Percentiles rank a stretch among this genome's conserved stretches.
Evolutionary conservation across 202 grass and related monocot species (phyloP).

Genomic region (Panicum hallii): DNA sequence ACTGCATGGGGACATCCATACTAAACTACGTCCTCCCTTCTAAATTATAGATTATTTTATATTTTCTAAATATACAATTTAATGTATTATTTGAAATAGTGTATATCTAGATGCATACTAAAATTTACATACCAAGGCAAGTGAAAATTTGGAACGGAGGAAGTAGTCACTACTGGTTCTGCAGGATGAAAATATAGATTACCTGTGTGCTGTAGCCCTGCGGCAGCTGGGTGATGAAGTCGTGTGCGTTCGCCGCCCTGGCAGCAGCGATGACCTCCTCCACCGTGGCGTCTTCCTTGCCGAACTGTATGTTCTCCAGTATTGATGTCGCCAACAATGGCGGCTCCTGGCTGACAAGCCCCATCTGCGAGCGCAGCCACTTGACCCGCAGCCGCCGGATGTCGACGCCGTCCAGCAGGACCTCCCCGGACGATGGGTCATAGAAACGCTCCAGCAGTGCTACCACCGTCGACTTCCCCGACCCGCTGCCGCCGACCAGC

Average conservation of each 20-base stretch:
- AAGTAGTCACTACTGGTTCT: too few relatives aligned
- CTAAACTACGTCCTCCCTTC: too few relatives aligned
- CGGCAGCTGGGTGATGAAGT: constrained; percentile 89
- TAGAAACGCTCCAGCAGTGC: constrained; percentile 86
- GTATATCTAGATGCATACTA: too few relatives aligned
- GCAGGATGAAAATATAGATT: too few relatives aligned
- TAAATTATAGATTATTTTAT: too few relatives aligned
- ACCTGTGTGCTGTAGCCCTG: constrained; percentile 85
- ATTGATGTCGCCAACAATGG: constrained; percentile 82
- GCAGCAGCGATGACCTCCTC: constrained; percentile 74
- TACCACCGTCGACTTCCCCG: constrained; percentile 85
- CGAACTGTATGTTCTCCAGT: constrained; percentile 82
- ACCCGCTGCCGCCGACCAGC: constrained; percentile 75
- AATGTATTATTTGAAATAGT: too few relatives aligned
- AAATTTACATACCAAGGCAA: too few relatives aligned
- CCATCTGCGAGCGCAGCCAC: constrained; percentile 87
- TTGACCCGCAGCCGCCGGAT: constrained; percentile 71
- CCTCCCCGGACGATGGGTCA: constrained; percentile 61
- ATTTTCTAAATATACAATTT: too few relatives aligned
- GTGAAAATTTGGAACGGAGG: too few relatives aligned
- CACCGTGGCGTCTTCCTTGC: constrained; percentile 82
- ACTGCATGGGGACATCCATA: too few relatives aligned
- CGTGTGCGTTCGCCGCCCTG: constrained; percentile 85
- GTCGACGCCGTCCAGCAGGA: constrained; percentile 71
- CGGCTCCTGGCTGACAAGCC: constrained; percentile 94